Percentiles rank a stretch among this genome's conserved stretches.
These are phyloP conservation scores for Meira nashicola DNA, from an alignment of 1,284 basidiomycete genomes.

Conservation along the genomic window DNA sequence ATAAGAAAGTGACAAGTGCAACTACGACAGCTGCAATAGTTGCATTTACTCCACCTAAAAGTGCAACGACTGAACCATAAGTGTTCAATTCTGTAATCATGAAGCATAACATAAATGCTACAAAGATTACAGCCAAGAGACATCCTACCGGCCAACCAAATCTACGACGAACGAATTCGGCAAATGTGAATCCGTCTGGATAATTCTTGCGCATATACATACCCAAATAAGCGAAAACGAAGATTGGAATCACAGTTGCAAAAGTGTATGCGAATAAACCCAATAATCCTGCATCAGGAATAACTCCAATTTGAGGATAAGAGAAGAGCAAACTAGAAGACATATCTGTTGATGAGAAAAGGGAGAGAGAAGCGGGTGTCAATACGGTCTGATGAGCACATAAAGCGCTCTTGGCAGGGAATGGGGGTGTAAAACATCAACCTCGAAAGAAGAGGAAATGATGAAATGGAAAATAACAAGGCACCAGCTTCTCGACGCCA, in stretches of 20 bases:
- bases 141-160: conserved; percentile 51
- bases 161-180: conserved; percentile 49
- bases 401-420: not conserved
- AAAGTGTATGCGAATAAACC: conserved; percentile 49
- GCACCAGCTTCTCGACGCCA: conserved; percentile 53
- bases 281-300: conserved; percentile 47
- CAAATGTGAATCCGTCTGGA: conserved; percentile 51
- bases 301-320: conserved; percentile 52
- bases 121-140: conserved; percentile 44
- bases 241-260: conserved; percentile 46
- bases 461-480: conserved; percentile 15
- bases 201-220: conserved; percentile 44
- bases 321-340: conserved; percentile 49
- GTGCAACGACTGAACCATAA: conserved; percentile 41
- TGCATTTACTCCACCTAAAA: conserved; percentile 40
- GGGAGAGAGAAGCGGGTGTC: conserved; percentile 7
- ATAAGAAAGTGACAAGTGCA: conserved; percentile 49
- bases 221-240: conserved; percentile 51
- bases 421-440: not conserved
- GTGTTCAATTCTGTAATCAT: conserved; percentile 53
- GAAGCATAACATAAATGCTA: conserved; percentile 53
- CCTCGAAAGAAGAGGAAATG: not conserved
- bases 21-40: conserved; percentile 49
- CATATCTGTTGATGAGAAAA: conserved; percentile 41
- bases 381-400: not conserved